Evolutionary conservation across 2,329 filamentous ascomycete species (phyloP), one percentile per base, ranked within the genome.

Genomic region (Botrytis galanthina): DNA sequence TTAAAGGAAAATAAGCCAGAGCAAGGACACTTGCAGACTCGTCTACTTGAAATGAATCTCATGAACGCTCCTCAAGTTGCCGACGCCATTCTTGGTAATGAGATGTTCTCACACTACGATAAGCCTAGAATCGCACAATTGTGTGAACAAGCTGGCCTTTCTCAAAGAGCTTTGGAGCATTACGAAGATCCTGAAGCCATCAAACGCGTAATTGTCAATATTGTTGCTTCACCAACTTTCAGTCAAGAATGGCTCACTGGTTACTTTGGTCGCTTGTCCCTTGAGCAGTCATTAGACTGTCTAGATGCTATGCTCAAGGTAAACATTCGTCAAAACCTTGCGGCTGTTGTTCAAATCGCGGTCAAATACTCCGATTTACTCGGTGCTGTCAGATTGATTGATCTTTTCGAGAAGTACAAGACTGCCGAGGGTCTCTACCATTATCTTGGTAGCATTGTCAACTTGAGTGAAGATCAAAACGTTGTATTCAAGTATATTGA

Each of bases 401-500:
- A 97, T 78, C 88, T 99, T 10, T 92, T 99, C 70, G 96, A 99
- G 86, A 98, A 97, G 86, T 97, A 98, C 86, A 95, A 96, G 83
- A 98, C 96, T 51, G 91, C 94, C 5, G 96, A 99, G 83, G 96
- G 96, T 82, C 90, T 99, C 7, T 99, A 96, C 88, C 98, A 97
- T 86, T 99, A 98, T 84, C 90, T 99, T 26, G 96, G 96, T 75
- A 97, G 95, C 82, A 97, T 99, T 78, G 95, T 99, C 83, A 99
- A 99, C 82, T 87, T 99, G 66, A 97, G 93, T 73, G 94, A 98
- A 82, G 96, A 98, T 79, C 88, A 92, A 35, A 96, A 99, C 81
- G 96, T 99, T 44, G 93, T 96, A 82, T 99, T 98, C 90, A 99
- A 99, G 87, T 99, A 99, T 84, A 97, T 99, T 74, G 95, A 99